Evolutionary conservation across 2,329 filamentous ascomycete genomes (phyloP), one percentile per base, ranked within the genome.

Genomic region (Penicillium hesseltinei): DNA sequence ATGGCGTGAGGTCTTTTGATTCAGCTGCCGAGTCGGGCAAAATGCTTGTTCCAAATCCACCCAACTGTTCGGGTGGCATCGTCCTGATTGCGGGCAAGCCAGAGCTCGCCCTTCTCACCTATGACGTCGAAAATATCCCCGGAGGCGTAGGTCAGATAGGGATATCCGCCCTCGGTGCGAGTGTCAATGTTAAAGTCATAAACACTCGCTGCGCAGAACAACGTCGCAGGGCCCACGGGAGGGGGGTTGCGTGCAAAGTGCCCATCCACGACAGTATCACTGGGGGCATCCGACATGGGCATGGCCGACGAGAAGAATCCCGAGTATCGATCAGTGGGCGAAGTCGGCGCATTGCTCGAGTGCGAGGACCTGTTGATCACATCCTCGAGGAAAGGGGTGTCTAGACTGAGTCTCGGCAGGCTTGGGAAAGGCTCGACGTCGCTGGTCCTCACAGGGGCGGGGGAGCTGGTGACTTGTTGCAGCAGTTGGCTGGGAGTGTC

Each of bases 21-120:
- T 63, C 57, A 72, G 21, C 45, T 57, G 17, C 66, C 67, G 21
- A 84, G 70, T 54, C 80, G 81, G 42, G 89, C 89, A 80, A 99
- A 99, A 78, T 99, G 94, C 75, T 97, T 97, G 69, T 92, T 96
- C 94, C 94, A 99, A 69, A 99, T 96, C 94, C 94, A 99, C 51
- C 94, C 94, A 35, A 97, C 87, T 63, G 87, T 83, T 63, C 89
- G 84, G 11, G 80, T 82, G 1, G 86, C 79, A 74, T 99, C 94
- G 70, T 99, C 94, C 77, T 99, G 94, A 72, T 99, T 99, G 75
- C 91, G 91, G 52, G 94, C 94, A 56, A 99, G 85, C 94, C 94
- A 99, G 48, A 97, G 83, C 79, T 99, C 94, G 62, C 94, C 94
- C 73, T 97, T 97, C 75, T 97, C 92, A 31, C 89, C 94, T 70